phyloP scores from a whole-genome alignment of 2,329 filamentous ascomycete genomes.

The Clathrospora elynae region DNA sequence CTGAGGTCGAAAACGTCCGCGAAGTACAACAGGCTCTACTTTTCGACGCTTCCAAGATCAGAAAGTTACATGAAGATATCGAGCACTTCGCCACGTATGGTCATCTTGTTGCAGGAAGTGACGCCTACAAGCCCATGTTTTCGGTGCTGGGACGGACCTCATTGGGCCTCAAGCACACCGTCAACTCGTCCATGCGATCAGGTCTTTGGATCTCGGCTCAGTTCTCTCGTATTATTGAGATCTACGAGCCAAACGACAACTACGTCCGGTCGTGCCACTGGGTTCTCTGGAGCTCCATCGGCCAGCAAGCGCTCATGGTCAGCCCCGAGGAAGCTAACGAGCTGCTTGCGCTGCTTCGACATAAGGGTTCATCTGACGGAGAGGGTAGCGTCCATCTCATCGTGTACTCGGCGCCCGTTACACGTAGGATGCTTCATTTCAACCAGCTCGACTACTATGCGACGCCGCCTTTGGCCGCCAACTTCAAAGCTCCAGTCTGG shows the following conservation, averaged over 20 bases:
- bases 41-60: conserved; percentile 51
- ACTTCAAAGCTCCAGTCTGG: conserved; percentile 57
- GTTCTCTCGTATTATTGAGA: conserved; percentile 56
- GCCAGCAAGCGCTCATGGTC: conserved; percentile 60
- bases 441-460: conserved; percentile 60
- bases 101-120: conserved; percentile 44
- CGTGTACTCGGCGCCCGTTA: conserved; percentile 65
- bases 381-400: conserved; percentile 53
- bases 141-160: conserved; percentile 49
- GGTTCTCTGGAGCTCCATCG: conserved; percentile 61
- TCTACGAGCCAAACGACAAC: conserved; percentile 48
- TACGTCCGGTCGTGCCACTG: conserved; percentile 62
- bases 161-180: conserved; percentile 44
- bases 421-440: conserved; percentile 64
- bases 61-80: conserved; percentile 57
- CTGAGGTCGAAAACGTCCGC: conserved; percentile 63
- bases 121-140: conserved; percentile 53
- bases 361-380: neutral
- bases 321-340: conserved; percentile 67
- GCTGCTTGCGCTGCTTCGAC: conserved; percentile 55
- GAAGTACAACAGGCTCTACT: conserved; percentile 57
- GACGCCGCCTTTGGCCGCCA: conserved; percentile 54
- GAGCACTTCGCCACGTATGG: conserved; percentile 55
- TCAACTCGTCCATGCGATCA: conserved; percentile 15
- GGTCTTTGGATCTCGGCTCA: conserved; percentile 53